These are phyloP conservation scores for Punica granatum DNA, from an alignment of 345 rosid genomes.

Conservation along the genomic window DNA sequence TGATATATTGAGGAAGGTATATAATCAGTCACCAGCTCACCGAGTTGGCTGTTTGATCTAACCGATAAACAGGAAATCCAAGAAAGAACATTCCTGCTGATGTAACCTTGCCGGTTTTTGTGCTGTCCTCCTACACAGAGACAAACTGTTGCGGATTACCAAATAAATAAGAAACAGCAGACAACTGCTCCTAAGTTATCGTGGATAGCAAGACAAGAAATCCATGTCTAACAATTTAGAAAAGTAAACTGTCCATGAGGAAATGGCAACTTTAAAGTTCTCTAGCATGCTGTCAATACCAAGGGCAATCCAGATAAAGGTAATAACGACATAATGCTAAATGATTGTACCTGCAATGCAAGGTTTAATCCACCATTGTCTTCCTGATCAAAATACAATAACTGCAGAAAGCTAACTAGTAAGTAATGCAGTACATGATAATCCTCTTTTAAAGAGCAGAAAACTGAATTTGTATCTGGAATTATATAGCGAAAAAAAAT, in stretches of 20 bases:
- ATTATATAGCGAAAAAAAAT: not conserved
- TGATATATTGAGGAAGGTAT: conserved; percentile 1
- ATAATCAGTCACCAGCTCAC: conserved; percentile 35
- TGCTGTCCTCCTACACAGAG: conserved; percentile 72
- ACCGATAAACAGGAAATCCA: conserved; percentile 86
- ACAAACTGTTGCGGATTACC: not conserved
- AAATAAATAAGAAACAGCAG: too few relatives aligned
- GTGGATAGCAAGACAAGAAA: too few relatives aligned
- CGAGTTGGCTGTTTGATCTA: conserved; percentile 69
- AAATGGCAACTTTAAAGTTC: not conserved
- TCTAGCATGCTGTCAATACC: not conserved
- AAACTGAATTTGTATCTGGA: not conserved
- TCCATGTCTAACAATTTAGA: not conserved
- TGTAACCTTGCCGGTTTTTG: conserved; percentile 70
- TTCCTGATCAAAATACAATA: conserved; percentile 82
- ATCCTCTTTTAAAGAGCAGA: not conserved
- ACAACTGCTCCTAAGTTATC: too few relatives aligned
- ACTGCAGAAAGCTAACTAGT: conserved; percentile 51
- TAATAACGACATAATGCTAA: not conserved
- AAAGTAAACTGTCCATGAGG: not conserved
- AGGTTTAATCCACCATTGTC: conserved; percentile 81
- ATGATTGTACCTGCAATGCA: conserved; percentile 68
- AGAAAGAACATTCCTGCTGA: conserved; percentile 98
- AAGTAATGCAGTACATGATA: conserved; percentile 6
- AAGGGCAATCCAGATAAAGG: not conserved